These are phyloP conservation scores for Calamus simplicifolius DNA, from an alignment of 176 grass and related monocot genomes.

Conservation along the genomic window DNA sequence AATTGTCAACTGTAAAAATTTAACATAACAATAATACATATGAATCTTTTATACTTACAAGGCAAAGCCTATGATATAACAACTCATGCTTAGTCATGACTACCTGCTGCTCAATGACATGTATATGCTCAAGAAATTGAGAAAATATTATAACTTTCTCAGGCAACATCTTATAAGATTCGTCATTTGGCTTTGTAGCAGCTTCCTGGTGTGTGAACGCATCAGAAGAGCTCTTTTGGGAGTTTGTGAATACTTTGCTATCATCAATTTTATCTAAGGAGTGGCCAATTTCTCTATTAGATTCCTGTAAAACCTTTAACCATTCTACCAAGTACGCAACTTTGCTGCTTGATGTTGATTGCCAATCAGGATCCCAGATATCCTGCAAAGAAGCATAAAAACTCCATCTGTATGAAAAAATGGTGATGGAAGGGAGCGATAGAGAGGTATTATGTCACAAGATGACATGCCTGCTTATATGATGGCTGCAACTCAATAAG, in stretches of 20 bases:
- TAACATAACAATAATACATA: conserved; percentile 8
- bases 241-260: conserved; percentile 23
- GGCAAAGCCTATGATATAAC: conserved; percentile 2
- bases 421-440: too few species aligned
- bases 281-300: conserved; percentile 29
- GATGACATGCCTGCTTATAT: conserved; percentile 67
- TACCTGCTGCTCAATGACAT: conserved; percentile 97
- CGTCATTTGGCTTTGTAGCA: conserved; percentile 15
- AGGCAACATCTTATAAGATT: conserved; percentile 10
- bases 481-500: conserved; percentile 98
- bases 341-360: conserved; percentile 94
- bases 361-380: conserved; percentile 95
- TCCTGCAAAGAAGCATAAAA: conserved; percentile 42
- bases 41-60: conserved; percentile 11
- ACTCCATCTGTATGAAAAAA: too few species aligned
- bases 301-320: conserved; percentile 58
- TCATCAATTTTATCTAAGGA: conserved; percentile 22
- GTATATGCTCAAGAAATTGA: conserved; percentile 97
- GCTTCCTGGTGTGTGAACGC: conserved; percentile 9
- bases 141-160: conserved; percentile 98
- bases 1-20: conserved; percentile 53
- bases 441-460: conserved; percentile 1
- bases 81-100: not conserved
- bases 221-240: conserved; percentile 4
- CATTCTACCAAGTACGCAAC: conserved; percentile 76